These are phyloP conservation scores for Stereum hirsutum DNA, from an alignment of 1,284 basidiomycete genomes.

Conservation along the genomic window DNA sequence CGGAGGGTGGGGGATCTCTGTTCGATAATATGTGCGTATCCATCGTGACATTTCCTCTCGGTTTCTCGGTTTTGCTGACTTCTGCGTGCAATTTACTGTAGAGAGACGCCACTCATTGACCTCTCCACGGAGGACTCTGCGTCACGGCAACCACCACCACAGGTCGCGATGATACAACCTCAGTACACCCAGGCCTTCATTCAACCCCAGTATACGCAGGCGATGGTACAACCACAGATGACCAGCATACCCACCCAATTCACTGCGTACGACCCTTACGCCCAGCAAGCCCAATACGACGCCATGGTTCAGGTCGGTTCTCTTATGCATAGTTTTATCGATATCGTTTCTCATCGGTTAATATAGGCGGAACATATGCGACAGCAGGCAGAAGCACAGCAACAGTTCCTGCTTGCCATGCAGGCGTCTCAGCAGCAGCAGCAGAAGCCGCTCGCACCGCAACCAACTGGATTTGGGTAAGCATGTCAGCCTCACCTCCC, in stretches of 20 bases:
- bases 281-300: conserved; percentile 83
- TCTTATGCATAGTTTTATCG: not conserved
- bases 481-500: not conserved
- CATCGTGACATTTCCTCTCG: not conserved
- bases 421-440: conserved; percentile 21
- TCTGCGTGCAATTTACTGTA: not conserved
- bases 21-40: conserved; percentile 61
- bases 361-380: conserved; percentile 51
- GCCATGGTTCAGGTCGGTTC: conserved; percentile 27
- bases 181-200: conserved; percentile 25
- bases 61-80: not conserved
- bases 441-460: conserved; percentile 33
- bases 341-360: conserved; percentile 3
- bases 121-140: conserved; percentile 11
- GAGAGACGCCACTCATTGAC: conserved; percentile 16
- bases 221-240: conserved; percentile 6
- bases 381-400: conserved; percentile 51
- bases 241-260: conserved; percentile 6
- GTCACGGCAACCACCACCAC: conserved; percentile 17
- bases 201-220: conserved; percentile 6
- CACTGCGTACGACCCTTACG: conserved; percentile 80
- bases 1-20: conserved; percentile 62
- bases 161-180: conserved; percentile 53
- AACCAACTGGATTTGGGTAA: conserved; percentile 64
- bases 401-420: conserved; percentile 41